A percentile compares a stretch with the other conserved stretches of the same genome.
phyloP scores from a whole-genome alignment of 371 early-diverging fungal species.

The Mortierella sp. region DNA sequence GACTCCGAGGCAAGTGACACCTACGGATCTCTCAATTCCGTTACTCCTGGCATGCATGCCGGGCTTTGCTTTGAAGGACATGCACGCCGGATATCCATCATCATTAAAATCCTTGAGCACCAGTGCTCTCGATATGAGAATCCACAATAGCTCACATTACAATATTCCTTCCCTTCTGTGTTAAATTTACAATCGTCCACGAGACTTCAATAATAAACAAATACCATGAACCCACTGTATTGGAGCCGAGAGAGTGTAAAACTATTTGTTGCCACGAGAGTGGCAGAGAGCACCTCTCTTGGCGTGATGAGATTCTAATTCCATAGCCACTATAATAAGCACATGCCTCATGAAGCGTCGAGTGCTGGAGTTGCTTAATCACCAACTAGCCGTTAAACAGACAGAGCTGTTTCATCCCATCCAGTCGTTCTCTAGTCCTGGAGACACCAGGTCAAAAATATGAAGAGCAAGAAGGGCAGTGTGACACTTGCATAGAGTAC shows the following conservation, averaged over 20 bases:
- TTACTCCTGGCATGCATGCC: background rate
- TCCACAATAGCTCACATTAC: background rate
- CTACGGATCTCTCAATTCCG: no score
- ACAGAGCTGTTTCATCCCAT: background rate
- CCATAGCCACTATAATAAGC: constrained; percentile 4
- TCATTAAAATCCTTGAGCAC: background rate
- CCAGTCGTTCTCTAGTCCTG: background rate
- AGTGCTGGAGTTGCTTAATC: background rate
- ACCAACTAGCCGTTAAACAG: background rate
- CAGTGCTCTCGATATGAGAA: background rate
- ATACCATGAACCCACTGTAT: background rate
- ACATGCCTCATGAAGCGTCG: background rate
- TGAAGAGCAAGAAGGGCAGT: background rate
- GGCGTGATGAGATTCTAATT: background rate
- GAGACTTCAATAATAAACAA: constrained; percentile 7
- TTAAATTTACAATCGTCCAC: background rate
- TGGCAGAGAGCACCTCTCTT: background rate
- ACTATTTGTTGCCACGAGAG: background rate
- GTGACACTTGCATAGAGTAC: constrained; percentile 2
- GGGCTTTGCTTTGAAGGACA: background rate
- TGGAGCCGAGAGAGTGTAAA: background rate
- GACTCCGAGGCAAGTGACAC: no score
- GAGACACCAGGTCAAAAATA: background rate
- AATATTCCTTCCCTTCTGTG: background rate
- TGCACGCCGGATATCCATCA: background rate